Evolutionary conservation across 345 rosid genomes (phyloP), one percentile per base, ranked within the genome.

Genomic region (Dipteronia sinensis): DNA sequence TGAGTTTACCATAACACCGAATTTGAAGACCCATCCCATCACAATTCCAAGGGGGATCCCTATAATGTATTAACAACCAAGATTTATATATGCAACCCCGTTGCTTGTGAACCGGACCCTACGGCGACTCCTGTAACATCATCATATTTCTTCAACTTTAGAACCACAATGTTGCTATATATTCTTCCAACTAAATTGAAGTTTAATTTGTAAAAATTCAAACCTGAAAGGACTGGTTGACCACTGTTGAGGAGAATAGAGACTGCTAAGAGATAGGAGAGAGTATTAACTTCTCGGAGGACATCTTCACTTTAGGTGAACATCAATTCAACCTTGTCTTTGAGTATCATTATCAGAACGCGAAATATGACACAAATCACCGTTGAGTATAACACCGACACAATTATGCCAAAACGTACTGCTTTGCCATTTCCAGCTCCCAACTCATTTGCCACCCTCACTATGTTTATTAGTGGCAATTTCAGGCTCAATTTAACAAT

Each of bases 41-140:
- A 92, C 34, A 71, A 87, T 23, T 40, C 98, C 98, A 67, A 94
- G 80, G 0, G 97, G 95, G 10, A 93, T 80, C 22, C 97, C 97
- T 4, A 89, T 55, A 2, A 89, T 49, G 73, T 90, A 94, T 68
- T 90, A 92, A 62, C 97, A 92, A 2, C 86, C 91, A 23, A 92
- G 72, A 80, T 88, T 94, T 78, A 94, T 76, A 51, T 86, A 94
- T 0, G 97, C 97, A 19, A 90, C 90, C 27, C 90, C 27, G 38
- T 69, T 0, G 86, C 85, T 86, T 94, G 97, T 95, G 95, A 88
- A 64, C 98, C 98, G 0, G 90, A 90, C 58, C 97, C 98, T 7
- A 93, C 87, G 11, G 94, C 98, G 70, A 91, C 98, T 69, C 97
- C 97, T 93, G 49, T 69, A n/a, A 64, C 16, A 27, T 7, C 3